A percentile compares a stretch with the other conserved stretches of the same genome.
These are phyloP conservation scores for Helotiales sp. DNA, from an alignment of 2,329 filamentous ascomycete species.

Conservation along the genomic window DNA sequence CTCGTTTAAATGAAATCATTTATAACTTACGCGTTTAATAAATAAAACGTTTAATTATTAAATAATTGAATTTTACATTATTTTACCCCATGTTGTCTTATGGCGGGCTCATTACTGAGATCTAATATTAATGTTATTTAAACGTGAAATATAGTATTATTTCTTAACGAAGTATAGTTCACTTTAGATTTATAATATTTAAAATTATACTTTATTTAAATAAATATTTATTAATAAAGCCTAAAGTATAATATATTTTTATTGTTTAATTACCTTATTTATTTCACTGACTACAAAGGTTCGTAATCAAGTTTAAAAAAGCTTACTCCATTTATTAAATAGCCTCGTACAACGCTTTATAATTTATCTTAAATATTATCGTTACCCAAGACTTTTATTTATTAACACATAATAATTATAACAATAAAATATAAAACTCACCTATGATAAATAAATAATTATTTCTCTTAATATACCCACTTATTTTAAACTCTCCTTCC, in stretches of 20 bases:
- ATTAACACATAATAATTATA: background rate
- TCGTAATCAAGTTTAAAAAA: conserved; percentile 1
- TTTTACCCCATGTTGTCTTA: background rate
- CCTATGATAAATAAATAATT: background rate
- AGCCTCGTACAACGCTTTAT: background rate
- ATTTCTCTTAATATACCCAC: background rate
- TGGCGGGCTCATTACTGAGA: background rate
- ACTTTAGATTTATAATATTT: conserved; percentile 1
- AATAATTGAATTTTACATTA: background rate
- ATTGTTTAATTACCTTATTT: background rate
- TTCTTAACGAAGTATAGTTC: background rate
- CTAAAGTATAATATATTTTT: background rate
- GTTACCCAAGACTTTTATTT: background rate
- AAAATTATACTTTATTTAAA: background rate
- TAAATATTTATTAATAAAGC: background rate
- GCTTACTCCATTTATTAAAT: background rate
- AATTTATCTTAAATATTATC: background rate
- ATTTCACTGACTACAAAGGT: background rate
- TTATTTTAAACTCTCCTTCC: background rate
- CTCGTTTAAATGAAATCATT: background rate
- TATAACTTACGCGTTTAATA: background rate
- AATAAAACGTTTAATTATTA: background rate
- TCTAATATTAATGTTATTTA: background rate
- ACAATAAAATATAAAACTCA: background rate
- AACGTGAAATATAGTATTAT: background rate